Conservation (phyloP, 2,329 filamentous ascomycete genomes). For the Claviceps arundinis region DNA sequence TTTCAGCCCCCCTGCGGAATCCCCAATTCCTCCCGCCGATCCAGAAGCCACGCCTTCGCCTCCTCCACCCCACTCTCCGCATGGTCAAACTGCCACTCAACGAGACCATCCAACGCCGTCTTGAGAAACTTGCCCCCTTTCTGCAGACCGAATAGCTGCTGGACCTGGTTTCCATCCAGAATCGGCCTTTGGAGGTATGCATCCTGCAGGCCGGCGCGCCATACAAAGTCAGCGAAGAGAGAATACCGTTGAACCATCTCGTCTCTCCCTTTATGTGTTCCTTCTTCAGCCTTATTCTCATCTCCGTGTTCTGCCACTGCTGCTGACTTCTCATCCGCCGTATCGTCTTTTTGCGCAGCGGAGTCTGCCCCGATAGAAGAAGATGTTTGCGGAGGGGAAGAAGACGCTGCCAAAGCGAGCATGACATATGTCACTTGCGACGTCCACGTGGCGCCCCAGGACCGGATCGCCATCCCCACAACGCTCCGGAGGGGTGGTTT, state of each 20-base stretch:
- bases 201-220: slow-evolving; percentile 2
- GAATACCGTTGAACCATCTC: background rate
- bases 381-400: background rate
- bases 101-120: slow-evolving; percentile 2
- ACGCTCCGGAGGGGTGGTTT: slow-evolving; percentile 2
- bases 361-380: too few species aligned
- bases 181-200: slow-evolving; percentile 4
- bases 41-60: slow-evolving; percentile 7
- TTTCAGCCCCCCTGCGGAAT: background rate
- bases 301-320: background rate
- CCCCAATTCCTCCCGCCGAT: background rate
- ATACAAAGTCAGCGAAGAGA: slow-evolving; percentile 6
- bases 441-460: slow-evolving; percentile 9
- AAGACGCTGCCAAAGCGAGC: slow-evolving; percentile 1
- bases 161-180: slow-evolving; percentile 8
- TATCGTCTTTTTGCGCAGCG: too few species aligned
- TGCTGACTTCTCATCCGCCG: background rate
- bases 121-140: slow-evolving; percentile 8
- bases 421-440: slow-evolving; percentile 8
- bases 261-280: background rate
- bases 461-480: slow-evolving; percentile 9
- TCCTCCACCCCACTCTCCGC: slow-evolving; percentile 3
- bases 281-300: background rate
- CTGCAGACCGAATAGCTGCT: slow-evolving; percentile 5
- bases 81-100: slow-evolving; percentile 10